Base-by-base conservation (phyloP, 441 rosid genomes). In the Pelargonium myrrhifolium region DNA sequence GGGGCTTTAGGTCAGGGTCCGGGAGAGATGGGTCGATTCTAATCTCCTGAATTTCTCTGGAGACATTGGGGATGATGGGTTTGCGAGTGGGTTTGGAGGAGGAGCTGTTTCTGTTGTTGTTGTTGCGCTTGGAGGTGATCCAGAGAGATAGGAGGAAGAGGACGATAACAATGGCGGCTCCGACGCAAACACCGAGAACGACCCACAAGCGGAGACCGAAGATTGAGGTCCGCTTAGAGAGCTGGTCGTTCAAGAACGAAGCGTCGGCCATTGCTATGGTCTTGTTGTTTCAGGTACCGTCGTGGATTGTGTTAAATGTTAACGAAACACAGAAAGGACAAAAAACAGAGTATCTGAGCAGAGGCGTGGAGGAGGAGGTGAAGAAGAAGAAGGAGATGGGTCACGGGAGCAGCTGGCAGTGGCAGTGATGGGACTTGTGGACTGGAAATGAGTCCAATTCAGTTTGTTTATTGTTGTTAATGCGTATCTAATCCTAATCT, bases 11-110 rank as follows among this genome's bases (percentile, higher is more conserved):
- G 22, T 81, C 77, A 7, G 86, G 95, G 75, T 90, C 93, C 5
- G 15, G 55, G 6, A 14, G 55, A 49, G 56, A 3, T 2, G 56
- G 21, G 56, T 15, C 21, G 59, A 89, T 86, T n/a, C 86, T 77
- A 58, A 93, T 88, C 75, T 93, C 98, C 78, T 89, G 89, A 67
- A 93, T 93, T 80, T 91, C 98, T 81, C 91, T 88, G 0, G 97
- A 93, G 69, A 87, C 81, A 12, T 82, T 59, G 11, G 95, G 98
- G 62, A 90, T 91, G 78, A 71, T 72, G 24, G 83, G 73, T 17
- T 80, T 68, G 56, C 20, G 55, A 47, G 55, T 47, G 55, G 55
- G 1, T 4, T 47, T 11, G 67, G 35, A 61, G 64, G 63, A 43
- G 62, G 35, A n/a, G n/a, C n/a, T 12, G 37, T 31, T 5, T 31